Evolutionary conservation across 140 eudicot species (phyloP).

Genomic region (Oenanthe javanica): DNA sequence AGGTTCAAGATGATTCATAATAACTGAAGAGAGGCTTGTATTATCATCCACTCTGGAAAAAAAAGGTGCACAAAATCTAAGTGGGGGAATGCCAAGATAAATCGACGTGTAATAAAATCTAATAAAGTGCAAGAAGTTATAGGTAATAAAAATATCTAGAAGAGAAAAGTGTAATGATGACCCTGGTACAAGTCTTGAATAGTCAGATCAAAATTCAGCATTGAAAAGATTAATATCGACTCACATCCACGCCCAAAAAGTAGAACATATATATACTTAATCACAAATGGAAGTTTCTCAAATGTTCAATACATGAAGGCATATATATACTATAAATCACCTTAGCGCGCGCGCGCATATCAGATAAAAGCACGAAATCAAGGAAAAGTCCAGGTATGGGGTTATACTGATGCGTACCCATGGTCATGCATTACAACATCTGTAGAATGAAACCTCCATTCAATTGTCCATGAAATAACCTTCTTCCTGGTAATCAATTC

Average conservation of each 20-base stretch:
- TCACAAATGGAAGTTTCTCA: neutral
- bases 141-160: neutral
- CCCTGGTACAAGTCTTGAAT: neutral
- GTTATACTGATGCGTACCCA: slow-evolving; percentile 36
- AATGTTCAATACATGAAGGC: neutral
- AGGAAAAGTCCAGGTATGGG: neutral
- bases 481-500: slow-evolving; percentile 41
- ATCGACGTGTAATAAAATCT: neutral
- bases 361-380: neutral
- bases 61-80: neutral
- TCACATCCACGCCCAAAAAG: neutral
- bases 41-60: slow-evolving; percentile 57
- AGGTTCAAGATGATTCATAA: slow-evolving; percentile 68
- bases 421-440: slow-evolving; percentile 62
- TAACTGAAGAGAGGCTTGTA: slow-evolving; percentile 31
- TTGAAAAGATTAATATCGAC: neutral
- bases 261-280: neutral
- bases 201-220: neutral
- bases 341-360: neutral
- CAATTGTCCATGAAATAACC: slow-evolving; percentile 73
- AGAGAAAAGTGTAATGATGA: neutral
- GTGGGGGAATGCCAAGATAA: neutral
- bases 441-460: slow-evolving; percentile 80
- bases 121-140: neutral
- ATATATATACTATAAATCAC: neutral